A percentile compares a stretch with the other conserved stretches of the same genome.
These are phyloP conservation scores for Asclepias syriaca DNA, from an alignment of 257 asterid genomes.

Conservation along the genomic window DNA sequence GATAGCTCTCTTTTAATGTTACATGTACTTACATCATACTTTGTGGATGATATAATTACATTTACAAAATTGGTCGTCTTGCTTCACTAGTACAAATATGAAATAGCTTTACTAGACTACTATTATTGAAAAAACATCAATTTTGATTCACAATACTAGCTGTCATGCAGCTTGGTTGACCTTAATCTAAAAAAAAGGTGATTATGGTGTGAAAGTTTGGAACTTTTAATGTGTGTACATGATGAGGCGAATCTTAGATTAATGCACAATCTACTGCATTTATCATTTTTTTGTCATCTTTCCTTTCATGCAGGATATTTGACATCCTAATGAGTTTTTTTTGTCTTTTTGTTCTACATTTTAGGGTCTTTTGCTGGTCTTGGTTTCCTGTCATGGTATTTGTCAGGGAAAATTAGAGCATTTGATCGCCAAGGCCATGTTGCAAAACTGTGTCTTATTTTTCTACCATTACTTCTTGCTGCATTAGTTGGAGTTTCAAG, in stretches of 20 bases:
- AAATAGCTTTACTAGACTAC: background rate
- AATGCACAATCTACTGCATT: background rate
- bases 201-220: background rate
- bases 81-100: background rate
- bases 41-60: background rate
- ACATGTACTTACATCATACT: background rate
- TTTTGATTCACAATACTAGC: background rate
- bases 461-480: conserved; percentile 63
- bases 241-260: background rate
- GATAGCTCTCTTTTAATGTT: background rate
- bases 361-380: conserved; percentile 93
- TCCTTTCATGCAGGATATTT: background rate
- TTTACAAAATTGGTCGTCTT: background rate
- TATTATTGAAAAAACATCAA: background rate
- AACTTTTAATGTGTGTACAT: background rate
- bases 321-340: background rate
- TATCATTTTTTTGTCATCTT: conserved; percentile 1
- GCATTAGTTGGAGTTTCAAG: conserved; percentile 81
- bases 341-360: conserved; percentile 18
- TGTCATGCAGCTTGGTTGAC: background rate
- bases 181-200: background rate
- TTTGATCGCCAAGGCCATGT: conserved; percentile 76
- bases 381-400: conserved; percentile 70
- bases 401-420: conserved; percentile 60
- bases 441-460: conserved; percentile 63